A percentile compares a stretch with the other conserved stretches of the same genome.
These are phyloP conservation scores for Nicotiana benthamiana DNA, from an alignment of 257 asterid genomes.

Conservation along the genomic window DNA sequence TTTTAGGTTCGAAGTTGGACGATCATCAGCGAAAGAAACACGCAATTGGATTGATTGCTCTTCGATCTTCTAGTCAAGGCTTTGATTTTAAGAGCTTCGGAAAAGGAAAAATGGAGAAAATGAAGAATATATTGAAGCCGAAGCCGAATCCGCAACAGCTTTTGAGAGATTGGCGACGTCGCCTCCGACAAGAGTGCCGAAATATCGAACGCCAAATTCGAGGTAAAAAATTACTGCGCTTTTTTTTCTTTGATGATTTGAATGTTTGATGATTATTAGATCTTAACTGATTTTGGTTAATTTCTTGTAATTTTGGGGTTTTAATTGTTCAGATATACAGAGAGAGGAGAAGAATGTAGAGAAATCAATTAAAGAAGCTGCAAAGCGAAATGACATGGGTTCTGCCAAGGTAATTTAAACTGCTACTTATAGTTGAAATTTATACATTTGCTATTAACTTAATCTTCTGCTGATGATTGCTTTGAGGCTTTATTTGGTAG, in stretches of 20 bases:
- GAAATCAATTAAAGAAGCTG: slow-evolving; percentile 93
- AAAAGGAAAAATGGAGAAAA: slow-evolving; percentile 43
- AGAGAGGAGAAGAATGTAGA: slow-evolving; percentile 91
- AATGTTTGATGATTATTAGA: background rate
- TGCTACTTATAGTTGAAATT: background rate
- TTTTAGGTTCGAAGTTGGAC: background rate
- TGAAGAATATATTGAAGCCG: slow-evolving; percentile 70
- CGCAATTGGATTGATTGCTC: background rate
- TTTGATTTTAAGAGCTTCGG: background rate
- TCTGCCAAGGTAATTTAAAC: slow-evolving; percentile 76
- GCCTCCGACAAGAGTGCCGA: slow-evolving; percentile 89
- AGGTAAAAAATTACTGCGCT: slow-evolving; percentile 30
- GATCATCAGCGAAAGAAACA: background rate
- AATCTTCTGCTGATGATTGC: no score
- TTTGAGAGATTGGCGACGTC: slow-evolving; percentile 95
- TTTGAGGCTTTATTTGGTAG: background rate
- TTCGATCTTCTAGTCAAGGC: background rate
- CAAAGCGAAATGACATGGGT: slow-evolving; percentile 88
- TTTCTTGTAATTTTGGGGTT: background rate
- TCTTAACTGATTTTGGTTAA: background rate
- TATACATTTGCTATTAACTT: background rate
- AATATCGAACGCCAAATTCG: slow-evolving; percentile 91
- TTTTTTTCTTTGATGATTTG: background rate
- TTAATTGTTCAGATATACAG: slow-evolving; percentile 62
- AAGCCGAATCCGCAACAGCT: slow-evolving; percentile 84